Conservation (phyloP, 768 basidiomycete genomes). For the Boletus subcaerulescens region DNA sequence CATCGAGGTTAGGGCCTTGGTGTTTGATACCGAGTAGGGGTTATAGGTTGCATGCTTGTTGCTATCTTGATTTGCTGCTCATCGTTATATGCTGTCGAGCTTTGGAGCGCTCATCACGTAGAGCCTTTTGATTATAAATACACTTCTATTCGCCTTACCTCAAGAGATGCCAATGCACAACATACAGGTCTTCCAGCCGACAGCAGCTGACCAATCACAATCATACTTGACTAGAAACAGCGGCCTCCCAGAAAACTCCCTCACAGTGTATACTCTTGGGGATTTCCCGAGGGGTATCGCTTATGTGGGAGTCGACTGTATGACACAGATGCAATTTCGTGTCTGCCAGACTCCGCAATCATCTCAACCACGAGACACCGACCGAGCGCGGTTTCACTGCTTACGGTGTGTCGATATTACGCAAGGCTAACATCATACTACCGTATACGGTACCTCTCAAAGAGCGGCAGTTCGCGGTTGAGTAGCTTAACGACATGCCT, state of each 20-base stretch:
- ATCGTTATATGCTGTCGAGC: too few relatives aligned
- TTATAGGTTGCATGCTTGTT: not conserved
- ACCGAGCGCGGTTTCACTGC: too few relatives aligned
- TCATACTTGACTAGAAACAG: too few relatives aligned
- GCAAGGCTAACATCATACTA: slow-evolving; percentile 96
- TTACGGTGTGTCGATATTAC: slow-evolving; percentile 94
- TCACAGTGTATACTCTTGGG: too few relatives aligned
- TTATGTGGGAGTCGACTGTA: too few relatives aligned
- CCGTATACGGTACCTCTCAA: slow-evolving; percentile 97
- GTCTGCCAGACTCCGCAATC: slow-evolving; percentile 63
- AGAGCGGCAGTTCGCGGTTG: slow-evolving; percentile 66
- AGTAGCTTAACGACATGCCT: slow-evolving; percentile 48
- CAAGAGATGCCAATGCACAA: not conserved
- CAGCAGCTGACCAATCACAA: slow-evolving; percentile 76
- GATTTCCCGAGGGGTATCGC: too few relatives aligned
- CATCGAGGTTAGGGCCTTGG: slow-evolving; percentile 42
- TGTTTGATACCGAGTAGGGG: slow-evolving; percentile 39
- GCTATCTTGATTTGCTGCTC: not conserved
- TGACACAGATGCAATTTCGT: slow-evolving; percentile 95
- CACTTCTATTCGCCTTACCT: not conserved
- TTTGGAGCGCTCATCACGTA: too few relatives aligned
- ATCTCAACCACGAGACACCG: not conserved
- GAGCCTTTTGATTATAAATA: not conserved
- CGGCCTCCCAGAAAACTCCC: too few relatives aligned
- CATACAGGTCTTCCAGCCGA: slow-evolving; percentile 37